A percentile compares a stretch with the other conserved stretches of the same genome.
Conservation (phyloP, 164 flowering plant species). For the Tinospora cordifolia region DNA sequence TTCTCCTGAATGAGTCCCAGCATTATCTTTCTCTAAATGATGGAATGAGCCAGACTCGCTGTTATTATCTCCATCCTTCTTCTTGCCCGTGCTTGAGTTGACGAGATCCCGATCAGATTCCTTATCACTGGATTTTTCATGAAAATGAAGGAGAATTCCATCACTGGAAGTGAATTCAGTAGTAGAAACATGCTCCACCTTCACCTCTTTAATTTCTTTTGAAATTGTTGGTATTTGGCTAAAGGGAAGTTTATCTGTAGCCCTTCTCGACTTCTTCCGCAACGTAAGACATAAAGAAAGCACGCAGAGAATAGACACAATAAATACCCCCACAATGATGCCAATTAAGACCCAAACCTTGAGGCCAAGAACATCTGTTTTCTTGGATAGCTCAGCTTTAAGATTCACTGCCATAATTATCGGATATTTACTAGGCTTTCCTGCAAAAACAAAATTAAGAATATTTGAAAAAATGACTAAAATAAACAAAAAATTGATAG, state of each 20-base stretch:
- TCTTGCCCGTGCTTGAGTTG: conserved; percentile 25
- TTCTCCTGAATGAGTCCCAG: conserved; percentile 44
- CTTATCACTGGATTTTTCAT: conserved; percentile 42
- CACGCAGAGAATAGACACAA: conserved; percentile 41
- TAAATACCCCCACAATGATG: conserved; percentile 41
- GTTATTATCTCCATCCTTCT: conserved; percentile 37
- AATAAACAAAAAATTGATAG: not conserved
- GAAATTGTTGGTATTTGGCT: conserved; percentile 46
- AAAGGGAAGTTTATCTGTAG: conserved; percentile 32
- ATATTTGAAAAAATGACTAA: not conserved
- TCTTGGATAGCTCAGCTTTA: conserved; percentile 41
- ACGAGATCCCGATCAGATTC: conserved; percentile 46
- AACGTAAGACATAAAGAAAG: conserved; percentile 48
- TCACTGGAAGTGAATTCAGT: conserved; percentile 23
- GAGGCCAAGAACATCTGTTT: conserved; percentile 43
- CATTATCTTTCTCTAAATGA: conserved; percentile 42
- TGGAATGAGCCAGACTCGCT: conserved; percentile 57
- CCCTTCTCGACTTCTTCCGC: conserved; percentile 52
- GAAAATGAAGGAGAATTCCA: conserved; percentile 26
- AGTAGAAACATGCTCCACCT: conserved; percentile 48
- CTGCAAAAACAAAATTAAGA: conserved; percentile 1
- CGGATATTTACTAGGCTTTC: conserved; percentile 11
- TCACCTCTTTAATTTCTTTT: conserved; percentile 70
- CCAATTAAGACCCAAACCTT: conserved; percentile 68
- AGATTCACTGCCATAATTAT: conserved; percentile 48